phyloP scores from a whole-genome alignment of 352 stramenopile genomes.

The Phytopythium cucurbitacearum region DNA sequence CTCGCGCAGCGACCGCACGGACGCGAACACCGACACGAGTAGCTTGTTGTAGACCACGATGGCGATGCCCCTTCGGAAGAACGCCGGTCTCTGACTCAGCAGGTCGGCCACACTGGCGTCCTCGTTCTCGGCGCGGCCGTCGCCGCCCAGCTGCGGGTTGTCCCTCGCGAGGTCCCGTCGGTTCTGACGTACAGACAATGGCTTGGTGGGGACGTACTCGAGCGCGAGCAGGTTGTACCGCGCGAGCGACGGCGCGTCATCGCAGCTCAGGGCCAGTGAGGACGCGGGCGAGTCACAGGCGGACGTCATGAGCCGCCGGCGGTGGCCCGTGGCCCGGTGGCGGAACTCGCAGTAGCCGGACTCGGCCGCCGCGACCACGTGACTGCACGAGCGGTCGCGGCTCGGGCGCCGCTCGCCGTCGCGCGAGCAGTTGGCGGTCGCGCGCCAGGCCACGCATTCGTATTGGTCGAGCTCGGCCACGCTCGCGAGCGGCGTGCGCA shows the following conservation, averaged over 20 bases:
- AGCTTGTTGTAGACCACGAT: slow-evolving; percentile 30
- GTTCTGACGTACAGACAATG: slow-evolving; percentile 19
- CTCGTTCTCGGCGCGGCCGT: neutral
- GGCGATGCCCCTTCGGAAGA: slow-evolving; percentile 18
- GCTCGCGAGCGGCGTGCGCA: slow-evolving; percentile 17
- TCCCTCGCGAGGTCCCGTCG: slow-evolving; percentile 17
- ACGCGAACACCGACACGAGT: slow-evolving; percentile 29
- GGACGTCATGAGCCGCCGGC: slow-evolving; percentile 31
- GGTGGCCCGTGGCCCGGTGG: slow-evolving; percentile 24
- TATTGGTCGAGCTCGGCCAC: slow-evolving; percentile 26
- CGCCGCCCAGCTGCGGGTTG: slow-evolving; percentile 12
- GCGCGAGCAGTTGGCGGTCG: slow-evolving; percentile 37
- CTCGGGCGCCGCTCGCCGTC: slow-evolving; percentile 19
- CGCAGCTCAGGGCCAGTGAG: slow-evolving; percentile 35
- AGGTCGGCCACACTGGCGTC: neutral
- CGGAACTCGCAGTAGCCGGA: slow-evolving; percentile 52
- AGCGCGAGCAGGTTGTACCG: slow-evolving; percentile 36
- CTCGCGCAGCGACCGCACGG: slow-evolving; percentile 28
- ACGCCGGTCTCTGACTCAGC: neutral
- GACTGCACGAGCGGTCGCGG: slow-evolving; percentile 24
- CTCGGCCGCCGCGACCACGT: slow-evolving; percentile 24
- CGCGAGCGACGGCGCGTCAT: slow-evolving; percentile 37
- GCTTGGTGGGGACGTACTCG: slow-evolving; percentile 38
- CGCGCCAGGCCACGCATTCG: slow-evolving; percentile 48
- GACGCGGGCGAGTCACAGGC: slow-evolving; percentile 47